Evolutionary conservation across 2,329 filamentous ascomycete genomes (phyloP).

Genomic region (Fragosphaeria purpurea): DNA sequence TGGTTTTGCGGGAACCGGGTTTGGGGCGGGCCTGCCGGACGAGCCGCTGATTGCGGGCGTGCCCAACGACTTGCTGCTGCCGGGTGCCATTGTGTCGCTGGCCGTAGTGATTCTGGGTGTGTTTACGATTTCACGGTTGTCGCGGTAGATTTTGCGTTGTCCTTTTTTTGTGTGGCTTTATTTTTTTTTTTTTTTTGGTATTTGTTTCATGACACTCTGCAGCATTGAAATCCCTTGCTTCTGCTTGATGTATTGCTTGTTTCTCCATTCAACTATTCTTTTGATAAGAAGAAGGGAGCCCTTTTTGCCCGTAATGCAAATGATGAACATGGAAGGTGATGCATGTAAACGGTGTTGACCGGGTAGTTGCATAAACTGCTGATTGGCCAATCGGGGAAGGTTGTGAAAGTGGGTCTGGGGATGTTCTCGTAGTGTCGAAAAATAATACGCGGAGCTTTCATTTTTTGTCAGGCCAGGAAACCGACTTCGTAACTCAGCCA

Average conservation of each 20-base stretch:
- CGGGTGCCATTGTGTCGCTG: slow-evolving; percentile 89
- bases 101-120: slow-evolving; percentile 90
- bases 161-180: background rate
- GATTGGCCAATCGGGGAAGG: background rate
- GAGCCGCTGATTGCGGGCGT: slow-evolving; percentile 82
- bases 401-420: background rate
- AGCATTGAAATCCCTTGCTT: background rate
- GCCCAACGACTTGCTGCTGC: slow-evolving; percentile 85
- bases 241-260: background rate
- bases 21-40: slow-evolving; percentile 17
- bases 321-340: background rate
- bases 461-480: background rate
- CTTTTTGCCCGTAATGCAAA: background rate
- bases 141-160: slow-evolving; percentile 22
- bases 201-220: background rate
- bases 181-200: background rate
- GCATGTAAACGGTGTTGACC: no score
- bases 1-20: slow-evolving; percentile 5
- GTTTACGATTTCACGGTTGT: slow-evolving; percentile 71
- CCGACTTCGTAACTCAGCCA: background rate
- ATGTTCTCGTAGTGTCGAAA: slow-evolving; percentile 2
- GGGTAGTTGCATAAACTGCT: background rate
- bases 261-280: slow-evolving; percentile 5
- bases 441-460: slow-evolving; percentile 6
- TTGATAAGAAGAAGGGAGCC: background rate